A percentile compares a stretch with the other conserved stretches of the same genome.
Conservation (phyloP, 164 flowering plant species). For the Tinospora cordifolia region DNA sequence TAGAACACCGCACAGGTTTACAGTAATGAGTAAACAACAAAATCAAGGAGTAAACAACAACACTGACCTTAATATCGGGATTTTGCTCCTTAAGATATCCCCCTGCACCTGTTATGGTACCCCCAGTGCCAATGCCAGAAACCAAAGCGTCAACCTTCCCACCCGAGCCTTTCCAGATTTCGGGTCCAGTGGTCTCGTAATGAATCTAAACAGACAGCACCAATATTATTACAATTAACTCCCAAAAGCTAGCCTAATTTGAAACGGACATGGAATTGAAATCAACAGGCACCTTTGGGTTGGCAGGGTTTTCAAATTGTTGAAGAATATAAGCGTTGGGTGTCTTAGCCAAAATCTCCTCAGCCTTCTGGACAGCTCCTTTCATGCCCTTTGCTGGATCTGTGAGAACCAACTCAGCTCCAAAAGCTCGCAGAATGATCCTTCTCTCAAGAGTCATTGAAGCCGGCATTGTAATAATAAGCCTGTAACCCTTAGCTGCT, state of each 20-base stretch:
- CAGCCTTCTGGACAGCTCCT: constrained; percentile 69
- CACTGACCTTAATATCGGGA: constrained; percentile 55
- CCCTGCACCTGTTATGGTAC: constrained; percentile 77
- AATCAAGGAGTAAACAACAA: constrained; percentile 9
- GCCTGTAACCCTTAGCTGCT: constrained; percentile 68
- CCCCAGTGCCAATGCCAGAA: constrained; percentile 83
- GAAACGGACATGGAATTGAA: neutral
- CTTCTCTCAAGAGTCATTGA: constrained; percentile 73
- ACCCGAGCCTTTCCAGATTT: constrained; percentile 64
- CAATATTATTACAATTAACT: neutral
- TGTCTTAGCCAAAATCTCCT: constrained; percentile 54
- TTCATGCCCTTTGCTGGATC: constrained; percentile 54
- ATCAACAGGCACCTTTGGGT: constrained; percentile 44
- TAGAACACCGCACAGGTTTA: neutral
- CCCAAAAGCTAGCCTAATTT: neutral
- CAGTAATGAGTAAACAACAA: constrained; percentile 1
- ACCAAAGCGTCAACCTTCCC: constrained; percentile 70
- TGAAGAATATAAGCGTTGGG: constrained; percentile 43
- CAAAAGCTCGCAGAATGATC: constrained; percentile 61
- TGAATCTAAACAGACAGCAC: constrained; percentile 39
- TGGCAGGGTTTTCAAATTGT: constrained; percentile 50
- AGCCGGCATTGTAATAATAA: constrained; percentile 71
- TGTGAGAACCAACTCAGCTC: constrained; percentile 49
- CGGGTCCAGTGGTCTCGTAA: constrained; percentile 87
- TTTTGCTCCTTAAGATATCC: constrained; percentile 60